Evolutionary conservation across 345 rosid genomes (phyloP).

Genomic region (Arabidopsis suecica): DNA sequence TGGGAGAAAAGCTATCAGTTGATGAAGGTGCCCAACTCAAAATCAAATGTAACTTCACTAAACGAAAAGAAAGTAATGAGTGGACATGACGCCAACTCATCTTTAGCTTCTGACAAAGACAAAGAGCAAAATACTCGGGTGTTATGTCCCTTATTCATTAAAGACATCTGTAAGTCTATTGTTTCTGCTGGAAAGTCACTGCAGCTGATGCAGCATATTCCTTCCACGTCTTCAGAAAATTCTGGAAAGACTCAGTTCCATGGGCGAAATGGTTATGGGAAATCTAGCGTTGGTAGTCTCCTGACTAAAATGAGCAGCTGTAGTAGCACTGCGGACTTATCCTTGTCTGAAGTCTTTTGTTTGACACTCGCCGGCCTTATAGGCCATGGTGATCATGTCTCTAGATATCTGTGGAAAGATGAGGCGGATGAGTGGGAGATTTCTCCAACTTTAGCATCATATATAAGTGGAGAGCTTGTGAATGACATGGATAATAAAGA

Average conservation of each 20-base stretch:
- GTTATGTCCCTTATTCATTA: slow-evolving; percentile 75
- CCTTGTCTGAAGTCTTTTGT: slow-evolving; percentile 79
- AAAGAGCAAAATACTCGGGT: slow-evolving; percentile 59
- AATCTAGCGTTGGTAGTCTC: slow-evolving; percentile 36
- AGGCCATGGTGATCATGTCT: slow-evolving; percentile 76
- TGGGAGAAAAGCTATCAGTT: slow-evolving; percentile 93
- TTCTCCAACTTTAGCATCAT: slow-evolving; percentile 46
- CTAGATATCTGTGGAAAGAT: slow-evolving; percentile 59
- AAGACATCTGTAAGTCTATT: slow-evolving; percentile 76
- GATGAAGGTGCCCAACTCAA: slow-evolving; percentile 51
- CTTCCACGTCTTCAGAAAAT: slow-evolving; percentile 49
- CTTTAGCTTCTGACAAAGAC: slow-evolving; percentile 49
- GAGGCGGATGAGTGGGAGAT: slow-evolving; percentile 50
- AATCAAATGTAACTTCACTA: slow-evolving; percentile 48
- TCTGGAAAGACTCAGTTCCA: slow-evolving; percentile 45
- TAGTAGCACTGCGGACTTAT: slow-evolving; percentile 60
- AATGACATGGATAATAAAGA: slow-evolving; percentile 44
- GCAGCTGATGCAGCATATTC: slow-evolving; percentile 80
- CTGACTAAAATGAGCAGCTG: slow-evolving; percentile 12
- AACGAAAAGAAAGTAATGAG: slow-evolving; percentile 54
- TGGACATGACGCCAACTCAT: slow-evolving; percentile 51
- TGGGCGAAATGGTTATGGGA: slow-evolving; percentile 45
- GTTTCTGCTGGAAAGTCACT: slow-evolving; percentile 97
- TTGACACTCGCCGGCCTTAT: slow-evolving; percentile 79
- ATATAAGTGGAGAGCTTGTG: slow-evolving; percentile 38